Base-by-base conservation (phyloP, 768 basidiomycete species). In the Strobilomyces echinocephalus region DNA sequence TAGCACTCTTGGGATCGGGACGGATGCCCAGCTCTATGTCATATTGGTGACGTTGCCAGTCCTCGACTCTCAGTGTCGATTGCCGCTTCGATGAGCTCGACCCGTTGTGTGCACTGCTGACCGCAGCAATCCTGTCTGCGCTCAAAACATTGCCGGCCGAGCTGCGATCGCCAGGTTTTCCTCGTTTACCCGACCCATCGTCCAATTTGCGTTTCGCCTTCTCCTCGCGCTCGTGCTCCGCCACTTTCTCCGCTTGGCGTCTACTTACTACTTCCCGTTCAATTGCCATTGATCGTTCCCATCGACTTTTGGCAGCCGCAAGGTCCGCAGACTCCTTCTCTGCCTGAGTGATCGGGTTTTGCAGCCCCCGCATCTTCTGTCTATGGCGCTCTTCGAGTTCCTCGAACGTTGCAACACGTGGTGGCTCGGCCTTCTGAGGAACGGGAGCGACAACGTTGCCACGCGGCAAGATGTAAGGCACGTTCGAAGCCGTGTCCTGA, bases 361-460 rank as follows among this genome's bases (percentile, higher is more conserved):
- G 93, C 58, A 97, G 66, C 62, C 84, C 83, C 33, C 79, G 79
- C 74, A 97, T 79, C 72, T 91, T 89, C 72, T 88, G 84, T 46
- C 88, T 81, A 61, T 95, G 93, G 16, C 92, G 77, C 60, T 91
- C 89, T 44, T 82, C 84, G 31, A 95, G 76, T 66, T 95, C 91
- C 69, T 95, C 93, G 65, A 88, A 91, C 2, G 92, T 91, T 53
- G 83, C 80, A 26, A 85, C 80, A 15, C 87, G 83, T 38, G 74
- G 69, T 4, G 67, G 59, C 24, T 76, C 72, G 3, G 81, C 74
- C 21, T 73, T 73, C 59, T 81, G 80, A 11, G 84, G 82, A 35
- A 69, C 57, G 6, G 74, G 73, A 18, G 74, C 62, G 5, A 68
- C 67, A 14, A 68, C 65, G 51, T 68, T 72, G n/a, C 71, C 66